Evolutionary conservation across 1,284 basidiomycete species (phyloP).

Genomic region (Omphalotus olearius): DNA sequence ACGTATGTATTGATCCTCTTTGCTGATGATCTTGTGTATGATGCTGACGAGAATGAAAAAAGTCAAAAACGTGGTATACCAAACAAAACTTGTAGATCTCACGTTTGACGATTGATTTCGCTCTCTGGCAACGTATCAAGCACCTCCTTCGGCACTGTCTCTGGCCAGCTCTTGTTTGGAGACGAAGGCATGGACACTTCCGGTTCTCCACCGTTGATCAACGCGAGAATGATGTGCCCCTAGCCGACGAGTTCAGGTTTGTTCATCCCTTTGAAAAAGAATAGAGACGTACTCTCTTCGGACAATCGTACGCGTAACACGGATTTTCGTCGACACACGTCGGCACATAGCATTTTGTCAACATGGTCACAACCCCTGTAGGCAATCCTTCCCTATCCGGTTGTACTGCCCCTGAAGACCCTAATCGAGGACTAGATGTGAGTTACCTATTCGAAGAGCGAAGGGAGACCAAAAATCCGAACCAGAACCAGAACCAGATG

Average conservation of each 20-base stretch:
- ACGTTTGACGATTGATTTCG: constrained; percentile 85
- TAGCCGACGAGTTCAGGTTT: constrained; percentile 8
- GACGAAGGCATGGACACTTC: not conserved
- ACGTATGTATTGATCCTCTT: constrained; percentile 87
- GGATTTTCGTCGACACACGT: constrained; percentile 68
- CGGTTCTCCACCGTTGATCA: constrained; percentile 15
- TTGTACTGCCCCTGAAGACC: too few species aligned
- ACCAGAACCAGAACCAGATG: constrained; percentile 16
- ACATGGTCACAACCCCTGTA: constrained; percentile 73
- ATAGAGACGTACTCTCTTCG: constrained; percentile 47
- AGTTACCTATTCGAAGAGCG: not conserved
- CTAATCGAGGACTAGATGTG: too few species aligned
- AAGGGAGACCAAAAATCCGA: constrained; percentile 33
- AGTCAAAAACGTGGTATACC: constrained; percentile 9
- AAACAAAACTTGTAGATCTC: constrained; percentile 20
- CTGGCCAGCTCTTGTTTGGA: constrained; percentile 65
- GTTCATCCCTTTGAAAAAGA: not conserved
- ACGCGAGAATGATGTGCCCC: constrained; percentile 26
- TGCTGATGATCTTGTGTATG: constrained; percentile 87
- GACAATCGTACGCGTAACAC: constrained; percentile 76
- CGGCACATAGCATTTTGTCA: constrained; percentile 84
- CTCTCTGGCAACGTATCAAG: constrained; percentile 66
- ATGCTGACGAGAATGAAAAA: constrained; percentile 45
- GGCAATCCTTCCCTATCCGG: constrained; percentile 75
- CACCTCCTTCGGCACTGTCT: constrained; percentile 65